Evolutionary conservation across 2,329 filamentous ascomycete species (phyloP).

Genomic region (Botrytis paeoniae): DNA sequence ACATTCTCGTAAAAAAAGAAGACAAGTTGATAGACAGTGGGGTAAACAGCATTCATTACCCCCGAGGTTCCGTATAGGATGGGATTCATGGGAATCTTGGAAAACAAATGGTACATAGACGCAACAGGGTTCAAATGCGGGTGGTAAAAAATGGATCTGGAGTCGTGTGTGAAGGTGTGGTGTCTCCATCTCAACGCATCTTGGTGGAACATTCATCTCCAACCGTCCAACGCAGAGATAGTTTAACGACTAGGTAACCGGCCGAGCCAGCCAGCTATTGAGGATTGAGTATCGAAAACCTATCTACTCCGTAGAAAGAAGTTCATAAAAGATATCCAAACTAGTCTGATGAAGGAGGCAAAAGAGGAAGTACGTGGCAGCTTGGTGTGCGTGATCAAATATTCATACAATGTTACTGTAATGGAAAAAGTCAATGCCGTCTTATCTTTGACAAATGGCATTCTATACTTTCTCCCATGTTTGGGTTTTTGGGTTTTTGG

Average conservation of each 20-base stretch:
- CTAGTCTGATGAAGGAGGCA: not conserved
- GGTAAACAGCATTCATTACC: not conserved
- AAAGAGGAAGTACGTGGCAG: constrained; percentile 6
- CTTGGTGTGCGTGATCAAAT: not conserved
- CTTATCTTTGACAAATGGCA: constrained; percentile 2
- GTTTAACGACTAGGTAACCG: not conserved
- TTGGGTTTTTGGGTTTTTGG: not conserved
- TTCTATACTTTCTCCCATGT: not conserved
- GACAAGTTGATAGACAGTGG: constrained; percentile 8
- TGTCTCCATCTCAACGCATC: constrained; percentile 1
- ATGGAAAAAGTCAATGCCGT: not conserved
- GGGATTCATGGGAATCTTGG: constrained; percentile 8
- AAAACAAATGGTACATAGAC: not conserved
- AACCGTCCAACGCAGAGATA: constrained; percentile 6
- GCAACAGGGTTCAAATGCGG: not conserved
- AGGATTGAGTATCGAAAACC: not conserved
- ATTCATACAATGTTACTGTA: not conserved
- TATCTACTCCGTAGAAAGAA: not conserved
- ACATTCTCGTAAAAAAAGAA: not conserved
- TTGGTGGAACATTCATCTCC: not conserved
- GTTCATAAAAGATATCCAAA: not conserved
- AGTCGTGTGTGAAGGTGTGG: not conserved
- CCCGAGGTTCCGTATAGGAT: not conserved
- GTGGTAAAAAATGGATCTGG: not conserved
- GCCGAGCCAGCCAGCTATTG: not conserved